Conservation (phyloP, 1,139 yeast genomes). For the Meyerozyma athensensis region DNA sequence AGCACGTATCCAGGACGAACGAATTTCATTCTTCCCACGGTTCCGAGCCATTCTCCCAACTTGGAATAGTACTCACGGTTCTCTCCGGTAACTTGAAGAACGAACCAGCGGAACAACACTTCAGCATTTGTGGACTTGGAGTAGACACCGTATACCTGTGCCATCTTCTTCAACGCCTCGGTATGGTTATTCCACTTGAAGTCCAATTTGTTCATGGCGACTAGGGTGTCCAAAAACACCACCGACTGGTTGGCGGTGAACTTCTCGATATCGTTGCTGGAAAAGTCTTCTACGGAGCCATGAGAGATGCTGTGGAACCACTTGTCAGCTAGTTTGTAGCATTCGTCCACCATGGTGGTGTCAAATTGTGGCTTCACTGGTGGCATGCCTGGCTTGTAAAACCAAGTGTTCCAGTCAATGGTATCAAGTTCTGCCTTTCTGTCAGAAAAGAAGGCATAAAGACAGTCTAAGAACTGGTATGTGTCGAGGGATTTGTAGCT, state of each 20-base stretch:
- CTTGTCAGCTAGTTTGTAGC: slow-evolving; percentile 57
- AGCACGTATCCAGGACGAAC: slow-evolving; percentile 81
- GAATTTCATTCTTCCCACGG: slow-evolving; percentile 93
- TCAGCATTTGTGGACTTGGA: slow-evolving; percentile 66
- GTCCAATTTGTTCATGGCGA: slow-evolving; percentile 27
- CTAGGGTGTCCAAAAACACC: slow-evolving; percentile 68
- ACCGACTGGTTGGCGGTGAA: slow-evolving; percentile 76
- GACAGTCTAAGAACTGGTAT: slow-evolving; percentile 70
- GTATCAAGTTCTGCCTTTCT: slow-evolving; percentile 49
- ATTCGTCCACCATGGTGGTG: slow-evolving; percentile 70
- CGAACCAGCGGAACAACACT: slow-evolving; percentile 73
- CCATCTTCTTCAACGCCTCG: slow-evolving; percentile 38
- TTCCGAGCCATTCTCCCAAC: slow-evolving; percentile 79
- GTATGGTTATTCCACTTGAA: slow-evolving; percentile 37
- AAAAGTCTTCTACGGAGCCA: slow-evolving; percentile 15
- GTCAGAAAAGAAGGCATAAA: slow-evolving; percentile 58
- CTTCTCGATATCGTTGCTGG: slow-evolving; percentile 39
- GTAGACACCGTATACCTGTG: slow-evolving; percentile 40
- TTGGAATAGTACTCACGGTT: slow-evolving; percentile 41
- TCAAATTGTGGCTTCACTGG: slow-evolving; percentile 74
- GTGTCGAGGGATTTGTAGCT: slow-evolving; percentile 73
- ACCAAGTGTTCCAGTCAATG: slow-evolving; percentile 85
- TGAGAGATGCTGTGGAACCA: slow-evolving; percentile 48
- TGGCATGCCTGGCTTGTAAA: slow-evolving; percentile 80
- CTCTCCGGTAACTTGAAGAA: slow-evolving; percentile 52